Conservation (phyloP, 192 early-diverging fungal species). For the Coemansia sp. region DNA sequence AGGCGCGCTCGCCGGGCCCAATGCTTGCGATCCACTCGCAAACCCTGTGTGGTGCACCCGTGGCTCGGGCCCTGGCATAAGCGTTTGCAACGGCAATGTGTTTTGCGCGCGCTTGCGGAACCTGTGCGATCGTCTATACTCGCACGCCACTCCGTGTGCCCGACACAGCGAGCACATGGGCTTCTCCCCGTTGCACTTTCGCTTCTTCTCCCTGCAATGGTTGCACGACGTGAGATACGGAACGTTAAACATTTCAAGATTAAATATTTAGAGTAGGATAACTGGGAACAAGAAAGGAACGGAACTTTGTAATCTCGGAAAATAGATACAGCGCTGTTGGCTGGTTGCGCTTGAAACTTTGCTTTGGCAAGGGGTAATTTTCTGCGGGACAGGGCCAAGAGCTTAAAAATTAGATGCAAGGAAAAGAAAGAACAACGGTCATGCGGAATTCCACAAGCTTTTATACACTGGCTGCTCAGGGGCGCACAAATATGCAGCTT, state of each 20-base stretch:
- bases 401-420: constrained; percentile 1
- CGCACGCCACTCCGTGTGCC: constrained; percentile 44
- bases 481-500: not conserved
- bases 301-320: too few relatives aligned
- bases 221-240: constrained; percentile 51
- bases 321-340: too few relatives aligned
- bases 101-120: constrained; percentile 39
- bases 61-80: constrained; percentile 20
- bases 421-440: not conserved
- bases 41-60: not conserved
- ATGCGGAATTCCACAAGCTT: constrained; percentile 1
- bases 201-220: constrained; percentile 55
- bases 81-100: constrained; percentile 14
- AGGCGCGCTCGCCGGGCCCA: not conserved
- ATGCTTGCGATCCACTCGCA: not conserved
- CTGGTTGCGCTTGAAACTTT: too few relatives aligned
- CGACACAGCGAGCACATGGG: constrained; percentile 45
- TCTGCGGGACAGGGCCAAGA: not conserved
- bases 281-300: not conserved
- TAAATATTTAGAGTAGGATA: not conserved
- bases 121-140: constrained; percentile 41
- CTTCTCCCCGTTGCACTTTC: constrained; percentile 52
- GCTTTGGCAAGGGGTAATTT: too few relatives aligned
- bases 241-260: constrained; percentile 31
- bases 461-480: not conserved